phyloP scores from a whole-genome alignment of 805 yeast species.

The Candida ficus region DNA sequence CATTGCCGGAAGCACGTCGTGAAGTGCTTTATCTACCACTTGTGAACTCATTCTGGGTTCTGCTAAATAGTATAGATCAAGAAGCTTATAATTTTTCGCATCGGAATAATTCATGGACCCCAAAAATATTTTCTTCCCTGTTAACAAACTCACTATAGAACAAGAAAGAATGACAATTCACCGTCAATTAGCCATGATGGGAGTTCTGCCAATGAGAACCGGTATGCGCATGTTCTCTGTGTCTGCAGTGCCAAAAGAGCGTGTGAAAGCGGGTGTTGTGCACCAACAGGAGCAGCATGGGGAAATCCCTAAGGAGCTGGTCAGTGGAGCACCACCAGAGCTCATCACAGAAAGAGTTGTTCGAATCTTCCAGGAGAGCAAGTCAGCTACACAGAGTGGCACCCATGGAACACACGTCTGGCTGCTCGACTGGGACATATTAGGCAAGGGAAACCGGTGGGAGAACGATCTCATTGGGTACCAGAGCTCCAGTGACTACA shows the following conservation, averaged over 20 bases:
- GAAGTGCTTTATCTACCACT: conserved; percentile 32
- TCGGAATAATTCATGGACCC: no score
- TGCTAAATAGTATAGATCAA: no score
- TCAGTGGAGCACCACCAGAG: conserved; percentile 76
- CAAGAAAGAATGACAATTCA: no score
- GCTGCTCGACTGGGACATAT: conserved; percentile 82
- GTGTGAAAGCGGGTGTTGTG: conserved; percentile 9
- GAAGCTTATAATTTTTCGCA: no score
- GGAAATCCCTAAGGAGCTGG: conserved; percentile 45
- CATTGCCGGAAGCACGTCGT: conserved; percentile 48
- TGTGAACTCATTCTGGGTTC: conserved; percentile 29
- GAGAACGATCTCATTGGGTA: conserved; percentile 87
- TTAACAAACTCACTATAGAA: no score
- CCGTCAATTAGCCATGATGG: no score
- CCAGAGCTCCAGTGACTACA: conserved; percentile 72
- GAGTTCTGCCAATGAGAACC: no score
- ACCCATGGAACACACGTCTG: conserved; percentile 43
- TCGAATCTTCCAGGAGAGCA: conserved; percentile 70
- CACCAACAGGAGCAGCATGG: conserved; percentile 22
- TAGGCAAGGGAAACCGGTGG: conserved; percentile 77
- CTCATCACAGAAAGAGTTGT: conserved; percentile 57
- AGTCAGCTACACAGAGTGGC: conserved; percentile 81
- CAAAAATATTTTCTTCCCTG: no score
- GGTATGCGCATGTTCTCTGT: neutral
- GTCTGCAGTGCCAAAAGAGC: neutral